Evolutionary conservation across 2,329 filamentous ascomycete species (phyloP).

Genomic region (Sphaceloma murrayae): DNA sequence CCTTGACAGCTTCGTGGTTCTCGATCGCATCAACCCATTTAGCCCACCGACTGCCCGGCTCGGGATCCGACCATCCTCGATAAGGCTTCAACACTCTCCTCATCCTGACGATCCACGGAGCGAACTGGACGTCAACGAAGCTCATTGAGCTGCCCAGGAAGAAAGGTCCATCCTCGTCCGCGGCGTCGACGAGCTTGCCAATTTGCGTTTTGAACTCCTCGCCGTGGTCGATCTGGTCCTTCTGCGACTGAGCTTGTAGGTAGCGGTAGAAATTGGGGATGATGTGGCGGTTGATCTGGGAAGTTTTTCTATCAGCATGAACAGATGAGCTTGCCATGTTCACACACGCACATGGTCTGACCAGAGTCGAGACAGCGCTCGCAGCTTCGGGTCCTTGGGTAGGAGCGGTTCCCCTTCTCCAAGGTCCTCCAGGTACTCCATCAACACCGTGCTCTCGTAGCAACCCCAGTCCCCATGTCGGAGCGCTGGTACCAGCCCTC

Average conservation of each 20-base stretch:
- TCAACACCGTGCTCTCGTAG: slow-evolving; percentile 69
- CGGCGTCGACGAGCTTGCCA: slow-evolving; percentile 48
- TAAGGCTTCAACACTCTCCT: slow-evolving; percentile 56
- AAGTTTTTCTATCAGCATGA: slow-evolving; percentile 18
- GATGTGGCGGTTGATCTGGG: slow-evolving; percentile 64
- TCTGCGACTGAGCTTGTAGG: slow-evolving; percentile 53
- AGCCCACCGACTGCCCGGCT: slow-evolving; percentile 55
- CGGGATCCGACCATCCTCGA: slow-evolving; percentile 55
- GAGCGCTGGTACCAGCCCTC: slow-evolving; percentile 66
- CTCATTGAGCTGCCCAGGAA: slow-evolving; percentile 51
- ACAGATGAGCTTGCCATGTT: slow-evolving; percentile 16
- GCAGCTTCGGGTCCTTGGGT: slow-evolving; percentile 55
- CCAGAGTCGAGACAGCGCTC: slow-evolving; percentile 71
- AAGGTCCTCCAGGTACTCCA: slow-evolving; percentile 82
- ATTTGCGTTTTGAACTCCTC: slow-evolving; percentile 58
- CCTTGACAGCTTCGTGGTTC: slow-evolving; percentile 49
- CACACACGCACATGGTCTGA: slow-evolving; percentile 56
- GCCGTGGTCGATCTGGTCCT: slow-evolving; percentile 50
- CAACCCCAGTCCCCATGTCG: slow-evolving; percentile 72
- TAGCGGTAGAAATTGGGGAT: slow-evolving; percentile 68
- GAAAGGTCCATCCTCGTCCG: slow-evolving; percentile 55
- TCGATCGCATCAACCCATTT: slow-evolving; percentile 64
- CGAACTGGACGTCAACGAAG: slow-evolving; percentile 66
- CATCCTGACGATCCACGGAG: slow-evolving; percentile 63
- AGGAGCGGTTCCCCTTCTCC: slow-evolving; percentile 51